Evolutionary conservation across 164 flowering plant species (phyloP).

Genomic region (Amborella trichopoda): DNA sequence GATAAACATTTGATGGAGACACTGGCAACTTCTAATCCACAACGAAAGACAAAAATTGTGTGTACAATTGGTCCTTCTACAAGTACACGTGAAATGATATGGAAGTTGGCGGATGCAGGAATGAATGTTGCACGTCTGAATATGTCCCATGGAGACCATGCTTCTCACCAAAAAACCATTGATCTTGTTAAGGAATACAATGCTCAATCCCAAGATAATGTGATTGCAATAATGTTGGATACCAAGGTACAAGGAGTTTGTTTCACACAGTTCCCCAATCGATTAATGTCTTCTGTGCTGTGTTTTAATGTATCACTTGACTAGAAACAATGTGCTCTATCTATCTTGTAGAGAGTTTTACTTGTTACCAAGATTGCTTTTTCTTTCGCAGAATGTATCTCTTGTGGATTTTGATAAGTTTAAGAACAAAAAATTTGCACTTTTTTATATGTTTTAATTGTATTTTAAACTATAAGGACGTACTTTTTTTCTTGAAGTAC

Average conservation of each 20-base stretch:
- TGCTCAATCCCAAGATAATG: conserved; percentile 77
- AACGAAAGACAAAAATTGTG: conserved; percentile 82
- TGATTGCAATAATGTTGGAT: conserved; percentile 86
- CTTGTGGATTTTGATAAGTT: no score
- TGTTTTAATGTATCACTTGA: no score
- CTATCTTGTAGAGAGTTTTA: no score
- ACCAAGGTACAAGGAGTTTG: conserved; percentile 70
- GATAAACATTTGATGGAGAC: conserved; percentile 10
- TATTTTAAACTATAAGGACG: no score
- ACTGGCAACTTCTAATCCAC: conserved; percentile 8
- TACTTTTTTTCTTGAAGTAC: no score
- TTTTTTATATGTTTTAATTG: no score
- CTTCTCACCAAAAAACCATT: conserved; percentile 86
- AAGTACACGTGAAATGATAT: conserved; percentile 87
- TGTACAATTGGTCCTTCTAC: conserved; percentile 98
- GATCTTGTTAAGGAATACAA: conserved; percentile 92
- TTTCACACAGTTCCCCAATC: no score
- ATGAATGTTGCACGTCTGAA: conserved; percentile 97
- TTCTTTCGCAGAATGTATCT: no score
- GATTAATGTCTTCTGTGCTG: no score
- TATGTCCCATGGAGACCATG: conserved; percentile 99
- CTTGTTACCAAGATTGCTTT: no score
- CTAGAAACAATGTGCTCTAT: no score
- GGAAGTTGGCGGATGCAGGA: conserved; percentile 92
- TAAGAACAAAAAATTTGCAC: no score